Evolutionary conservation across 305 asterid genomes (phyloP).

Genomic region (Solanum hybrid): DNA sequence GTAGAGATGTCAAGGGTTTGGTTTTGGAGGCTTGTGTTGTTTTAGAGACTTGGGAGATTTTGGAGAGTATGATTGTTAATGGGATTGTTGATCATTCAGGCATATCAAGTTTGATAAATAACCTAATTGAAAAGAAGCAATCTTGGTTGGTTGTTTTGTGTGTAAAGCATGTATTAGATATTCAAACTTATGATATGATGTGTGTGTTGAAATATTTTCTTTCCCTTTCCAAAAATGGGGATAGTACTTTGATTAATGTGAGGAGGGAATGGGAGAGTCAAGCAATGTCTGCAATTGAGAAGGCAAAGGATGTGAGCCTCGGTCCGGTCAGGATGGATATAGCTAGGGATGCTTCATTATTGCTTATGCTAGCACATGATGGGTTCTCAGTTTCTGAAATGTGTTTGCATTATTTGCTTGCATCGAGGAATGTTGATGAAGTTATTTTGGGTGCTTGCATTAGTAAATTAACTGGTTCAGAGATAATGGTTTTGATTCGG

Average conservation of each 20-base stretch:
- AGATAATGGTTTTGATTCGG: conserved; percentile 52
- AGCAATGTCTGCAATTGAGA: conserved; percentile 40
- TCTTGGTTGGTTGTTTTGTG: conserved; percentile 57
- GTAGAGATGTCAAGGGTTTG: conserved; percentile 56
- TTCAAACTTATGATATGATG: conserved; percentile 59
- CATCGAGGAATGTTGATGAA: conserved; percentile 60
- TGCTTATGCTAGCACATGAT: conserved; percentile 73
- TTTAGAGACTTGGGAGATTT: conserved; percentile 52
- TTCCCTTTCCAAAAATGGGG: conserved; percentile 24
- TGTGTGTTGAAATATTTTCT: conserved; percentile 70
- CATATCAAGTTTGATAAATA: conserved; percentile 36
- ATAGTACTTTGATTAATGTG: conserved; percentile 40
- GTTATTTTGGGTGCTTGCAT: conserved; percentile 69
- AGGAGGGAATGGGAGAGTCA: conserved; percentile 75
- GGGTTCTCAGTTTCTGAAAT: conserved; percentile 60
- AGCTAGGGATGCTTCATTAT: conserved; percentile 53
- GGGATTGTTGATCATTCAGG: conserved; percentile 41
- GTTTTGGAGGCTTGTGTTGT: conserved; percentile 50
- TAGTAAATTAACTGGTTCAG: conserved; percentile 57
- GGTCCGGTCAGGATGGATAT: conserved; percentile 25
- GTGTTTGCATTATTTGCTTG: conserved; percentile 70
- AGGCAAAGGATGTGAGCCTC: conserved; percentile 29
- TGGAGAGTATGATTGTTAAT: conserved; percentile 45
- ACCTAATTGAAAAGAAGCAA: conserved; percentile 42
- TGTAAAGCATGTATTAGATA: conserved; percentile 43